These are phyloP conservation scores for Lichina pygmaea DNA, from an alignment of 495 filamentous ascomycete genomes.

Conservation along the genomic window DNA sequence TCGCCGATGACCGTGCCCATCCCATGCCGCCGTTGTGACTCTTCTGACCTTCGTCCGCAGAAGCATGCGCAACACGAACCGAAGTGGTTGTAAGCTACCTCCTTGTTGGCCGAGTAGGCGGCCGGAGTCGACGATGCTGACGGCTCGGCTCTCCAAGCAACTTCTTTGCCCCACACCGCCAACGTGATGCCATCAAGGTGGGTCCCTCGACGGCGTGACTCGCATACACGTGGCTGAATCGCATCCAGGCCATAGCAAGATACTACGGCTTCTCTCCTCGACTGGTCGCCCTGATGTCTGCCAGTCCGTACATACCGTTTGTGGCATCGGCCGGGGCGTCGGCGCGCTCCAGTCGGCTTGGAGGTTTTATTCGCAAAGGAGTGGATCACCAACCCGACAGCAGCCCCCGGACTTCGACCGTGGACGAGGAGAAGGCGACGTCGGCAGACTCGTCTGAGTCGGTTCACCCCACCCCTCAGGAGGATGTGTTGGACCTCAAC, in stretches of 20 bases:
- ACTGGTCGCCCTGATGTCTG: conserved; percentile 36
- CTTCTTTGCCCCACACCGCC: conserved; percentile 41
- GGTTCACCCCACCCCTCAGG: conserved; percentile 5
- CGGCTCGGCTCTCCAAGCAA: conserved; percentile 8
- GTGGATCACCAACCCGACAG: no score
- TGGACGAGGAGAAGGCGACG: no score
- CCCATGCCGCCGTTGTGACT: no score
- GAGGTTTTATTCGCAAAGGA: no score
- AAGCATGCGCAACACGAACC: no score
- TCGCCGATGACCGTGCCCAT: no score
- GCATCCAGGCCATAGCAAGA: conserved; percentile 15
- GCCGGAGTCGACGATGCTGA: not conserved
- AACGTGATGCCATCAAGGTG: conserved; percentile 25
- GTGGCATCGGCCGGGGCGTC: no score
- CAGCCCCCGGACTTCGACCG: no score
- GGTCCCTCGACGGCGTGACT: not conserved
- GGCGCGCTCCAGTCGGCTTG: no score
- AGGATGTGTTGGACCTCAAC: conserved; percentile 10
- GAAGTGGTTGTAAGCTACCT: no score
- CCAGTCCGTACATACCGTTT: conserved; percentile 13
- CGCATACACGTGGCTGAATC: no score
- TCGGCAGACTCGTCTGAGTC: not conserved
- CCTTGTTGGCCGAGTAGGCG: not conserved
- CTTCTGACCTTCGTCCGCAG: no score
- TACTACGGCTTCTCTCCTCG: conserved; percentile 43